phyloP scores from a whole-genome alignment of 1,139 yeast species.

The Lodderomyces theae region DNA sequence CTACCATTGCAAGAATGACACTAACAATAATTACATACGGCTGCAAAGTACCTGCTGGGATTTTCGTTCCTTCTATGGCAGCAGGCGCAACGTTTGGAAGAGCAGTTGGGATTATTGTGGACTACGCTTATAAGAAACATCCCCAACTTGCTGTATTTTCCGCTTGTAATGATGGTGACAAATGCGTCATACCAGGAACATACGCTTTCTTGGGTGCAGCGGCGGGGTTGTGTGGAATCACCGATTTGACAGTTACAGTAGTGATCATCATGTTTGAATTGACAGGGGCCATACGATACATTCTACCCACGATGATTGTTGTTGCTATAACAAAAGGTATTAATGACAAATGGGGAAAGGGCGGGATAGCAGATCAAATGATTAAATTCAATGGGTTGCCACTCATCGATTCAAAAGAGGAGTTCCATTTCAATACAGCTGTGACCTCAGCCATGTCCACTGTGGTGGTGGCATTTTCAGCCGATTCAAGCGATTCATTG shows the following conservation, averaged over 20 bases:
- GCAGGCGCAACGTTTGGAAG: conserved; percentile 95
- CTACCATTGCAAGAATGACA: conserved; percentile 68
- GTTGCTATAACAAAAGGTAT: conserved; percentile 87
- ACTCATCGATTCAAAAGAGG: conserved; percentile 72
- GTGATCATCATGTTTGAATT: conserved; percentile 95
- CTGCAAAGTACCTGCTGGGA: conserved; percentile 91
- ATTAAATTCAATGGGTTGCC: conserved; percentile 88
- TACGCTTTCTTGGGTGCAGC: conserved; percentile 98
- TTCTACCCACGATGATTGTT: conserved; percentile 93
- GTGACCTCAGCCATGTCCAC: conserved; percentile 68
- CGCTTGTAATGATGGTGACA: conserved; percentile 36
- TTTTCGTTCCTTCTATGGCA: conserved; percentile 95
- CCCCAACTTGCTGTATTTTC: conserved; percentile 46
- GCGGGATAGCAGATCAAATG: conserved; percentile 96
- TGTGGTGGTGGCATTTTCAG: conserved; percentile 49
- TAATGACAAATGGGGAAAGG: conserved; percentile 70
- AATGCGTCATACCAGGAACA: conserved; percentile 85
- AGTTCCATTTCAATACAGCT: conserved; percentile 51
- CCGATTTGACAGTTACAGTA: conserved; percentile 87
- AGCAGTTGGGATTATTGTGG: conserved; percentile 70
- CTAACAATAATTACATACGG: conserved; percentile 87
- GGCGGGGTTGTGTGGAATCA: conserved; percentile 90
- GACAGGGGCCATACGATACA: conserved; percentile 88
- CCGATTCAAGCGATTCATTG: conserved; percentile 28
- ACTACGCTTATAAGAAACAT: conserved; percentile 47